Evolutionary conservation across 768 basidiomycete species (phyloP), one percentile per base, ranked within the genome.

Genomic region (Astraeus odoratus): DNA sequence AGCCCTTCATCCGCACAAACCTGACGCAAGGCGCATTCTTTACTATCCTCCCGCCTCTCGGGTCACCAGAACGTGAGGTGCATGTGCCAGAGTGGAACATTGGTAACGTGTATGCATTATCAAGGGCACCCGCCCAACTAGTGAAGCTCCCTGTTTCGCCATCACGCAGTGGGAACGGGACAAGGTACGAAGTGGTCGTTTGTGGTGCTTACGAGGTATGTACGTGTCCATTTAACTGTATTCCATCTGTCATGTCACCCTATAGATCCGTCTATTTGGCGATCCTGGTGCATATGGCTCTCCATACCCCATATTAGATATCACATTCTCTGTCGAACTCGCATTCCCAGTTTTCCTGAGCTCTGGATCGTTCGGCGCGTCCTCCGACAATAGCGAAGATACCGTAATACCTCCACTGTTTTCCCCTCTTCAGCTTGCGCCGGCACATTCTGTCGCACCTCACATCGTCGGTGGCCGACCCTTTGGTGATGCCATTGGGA

Each of bases 101-200:
- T n/a, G 91, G 89, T 26, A 89, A 95, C 58, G 80, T 95, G n/a
- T 95, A 95, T 58, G 68, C 70, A 19, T 69, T 85, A 63, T 74
- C 78, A 46, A 66, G 67, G 23, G 64, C 77, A 16, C 69, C 76
- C 9, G 68, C 71, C 13, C 76, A 74, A 46, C 46, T 65, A 26
- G 70, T 81, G 26, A 60, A 58, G 20, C 67, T 84, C 37, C 85
- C 81, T 24, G 56, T 54, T 2, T 54, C 61, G 12, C 78, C 76
- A 0, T 8, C 43, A 18, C 43, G 34, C 15, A 49, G 29, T 3
- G 63, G 49, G 2, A 40, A 51, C 13, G 75, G 73, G 29, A 81
- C 73, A 16, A 68, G 57, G 15, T 92, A 88, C 53, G 74, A 83
- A 42, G 55, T 93, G 3, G 77, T 86, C 49, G 67, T 94, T 42